Percentiles rank a stretch among this genome's conserved stretches.
phyloP scores from a whole-genome alignment of 2,329 filamentous ascomycete species.

The Gnomoniopsis smithogilvyi region DNA sequence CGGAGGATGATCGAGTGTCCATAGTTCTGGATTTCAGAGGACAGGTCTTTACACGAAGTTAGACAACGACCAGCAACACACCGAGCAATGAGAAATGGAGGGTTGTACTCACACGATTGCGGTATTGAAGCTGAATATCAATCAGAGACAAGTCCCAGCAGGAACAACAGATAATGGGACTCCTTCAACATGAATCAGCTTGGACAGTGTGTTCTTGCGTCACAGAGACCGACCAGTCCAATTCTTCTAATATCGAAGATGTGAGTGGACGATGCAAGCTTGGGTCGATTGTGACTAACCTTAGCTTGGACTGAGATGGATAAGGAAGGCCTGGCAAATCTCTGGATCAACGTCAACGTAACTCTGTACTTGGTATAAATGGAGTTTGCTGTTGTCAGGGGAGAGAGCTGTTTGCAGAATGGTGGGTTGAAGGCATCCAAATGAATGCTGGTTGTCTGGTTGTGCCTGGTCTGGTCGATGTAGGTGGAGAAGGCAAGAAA shows the following conservation, averaged over 20 bases:
- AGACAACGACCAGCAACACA: background rate
- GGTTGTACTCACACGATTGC: background rate
- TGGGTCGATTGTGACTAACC: background rate
- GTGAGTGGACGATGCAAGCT: background rate
- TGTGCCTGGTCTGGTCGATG: no score
- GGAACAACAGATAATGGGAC: background rate
- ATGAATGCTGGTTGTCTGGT: no score
- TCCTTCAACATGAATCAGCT: background rate
- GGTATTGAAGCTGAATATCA: background rate
- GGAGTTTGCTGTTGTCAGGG: no score
- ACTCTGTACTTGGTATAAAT: no score
- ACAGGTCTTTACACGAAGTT: background rate
- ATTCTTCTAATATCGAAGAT: no score
- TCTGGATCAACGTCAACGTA: no score
- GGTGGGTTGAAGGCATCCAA: no score
- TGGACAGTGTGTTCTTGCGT: background rate
- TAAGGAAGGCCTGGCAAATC: no score
- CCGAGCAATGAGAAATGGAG: background rate
- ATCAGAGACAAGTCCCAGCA: background rate
- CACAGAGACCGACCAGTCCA: no score
- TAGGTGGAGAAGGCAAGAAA: no score
- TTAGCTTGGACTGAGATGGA: background rate
- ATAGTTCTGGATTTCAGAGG: background rate
- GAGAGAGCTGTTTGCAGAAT: no score
- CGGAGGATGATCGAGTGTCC: slow-evolving; percentile 11